phyloP scores from a whole-genome alignment of 2,329 filamentous ascomycete species.

The Monosporascus cannonballus region DNA sequence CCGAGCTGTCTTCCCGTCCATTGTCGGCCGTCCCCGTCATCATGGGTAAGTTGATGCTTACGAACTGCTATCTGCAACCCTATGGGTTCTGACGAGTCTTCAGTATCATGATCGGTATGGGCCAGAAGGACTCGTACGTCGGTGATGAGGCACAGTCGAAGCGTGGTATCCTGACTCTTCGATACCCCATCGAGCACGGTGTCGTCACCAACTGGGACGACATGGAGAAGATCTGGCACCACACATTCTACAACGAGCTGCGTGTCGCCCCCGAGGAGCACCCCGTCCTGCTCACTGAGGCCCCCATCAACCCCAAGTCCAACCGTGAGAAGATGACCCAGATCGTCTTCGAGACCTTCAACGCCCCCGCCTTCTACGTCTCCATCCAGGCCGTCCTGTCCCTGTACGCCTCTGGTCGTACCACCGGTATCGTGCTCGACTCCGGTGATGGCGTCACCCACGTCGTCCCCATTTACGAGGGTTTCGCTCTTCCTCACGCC shows the following conservation, averaged over 20 bases:
- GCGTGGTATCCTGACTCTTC: conserved; percentile 99
- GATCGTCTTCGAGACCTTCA: conserved; percentile 99
- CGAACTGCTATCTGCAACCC: conserved; percentile 2
- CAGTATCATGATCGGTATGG: conserved; percentile 99
- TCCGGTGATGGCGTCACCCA: conserved; percentile 99
- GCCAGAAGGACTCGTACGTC: conserved; percentile 99
- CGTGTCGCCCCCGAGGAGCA: conserved; percentile 99
- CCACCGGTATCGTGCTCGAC: conserved; percentile 99
- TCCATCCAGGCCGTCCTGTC: conserved; percentile 99
- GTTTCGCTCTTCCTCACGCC: conserved; percentile 99
- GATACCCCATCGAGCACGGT: conserved; percentile 99
- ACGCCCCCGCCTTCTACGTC: conserved; percentile 99
- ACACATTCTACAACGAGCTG: conserved; percentile 99
- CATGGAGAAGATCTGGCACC: conserved; percentile 99
- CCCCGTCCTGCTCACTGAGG: conserved; percentile 97
- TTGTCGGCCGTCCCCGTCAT: conserved; percentile 98
- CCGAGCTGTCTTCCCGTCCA: conserved; percentile 99
- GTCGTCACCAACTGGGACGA: conserved; percentile 99
- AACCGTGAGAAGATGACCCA: conserved; percentile 99
- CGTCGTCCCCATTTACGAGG: conserved; percentile 99
- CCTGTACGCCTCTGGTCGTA: conserved; percentile 99
- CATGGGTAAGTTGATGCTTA: conserved; percentile 74
- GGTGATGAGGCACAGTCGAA: conserved; percentile 99
- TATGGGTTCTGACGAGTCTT: conserved; percentile 25
- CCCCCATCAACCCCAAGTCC: conserved; percentile 99